Conservation (phyloP, 331 rosid genomes). For the Rhamnella rubrinervis region DNA sequence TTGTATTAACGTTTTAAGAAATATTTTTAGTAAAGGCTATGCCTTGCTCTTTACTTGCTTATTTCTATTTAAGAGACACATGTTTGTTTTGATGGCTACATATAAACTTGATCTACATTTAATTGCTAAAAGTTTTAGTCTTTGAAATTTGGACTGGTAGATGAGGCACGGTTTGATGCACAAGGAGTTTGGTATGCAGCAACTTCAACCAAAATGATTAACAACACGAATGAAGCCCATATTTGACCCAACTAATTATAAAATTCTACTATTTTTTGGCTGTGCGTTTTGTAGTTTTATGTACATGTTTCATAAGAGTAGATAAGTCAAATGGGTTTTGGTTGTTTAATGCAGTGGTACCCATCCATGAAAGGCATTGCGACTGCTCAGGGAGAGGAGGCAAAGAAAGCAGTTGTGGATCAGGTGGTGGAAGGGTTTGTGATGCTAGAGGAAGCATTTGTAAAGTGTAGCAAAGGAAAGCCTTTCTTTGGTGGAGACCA, state of each 20-base stretch:
- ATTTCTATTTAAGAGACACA: background rate
- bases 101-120: background rate
- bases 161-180: no score
- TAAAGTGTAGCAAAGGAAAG: conserved; percentile 45
- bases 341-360: conserved; percentile 24
- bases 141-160: no score
- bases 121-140: background rate
- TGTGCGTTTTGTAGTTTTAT: background rate
- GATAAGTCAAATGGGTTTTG: background rate
- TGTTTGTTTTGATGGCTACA: background rate
- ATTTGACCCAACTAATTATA: no score
- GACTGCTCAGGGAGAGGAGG: conserved; percentile 41
- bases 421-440: conserved; percentile 32
- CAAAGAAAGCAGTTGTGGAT: conserved; percentile 29
- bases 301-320: background rate
- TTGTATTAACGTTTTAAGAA: no score
- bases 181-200: no score
- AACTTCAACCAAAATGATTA: no score
- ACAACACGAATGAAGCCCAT: no score
- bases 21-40: no score
- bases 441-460: conserved; percentile 49
- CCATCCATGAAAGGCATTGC: conserved; percentile 8
- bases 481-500: conserved; percentile 49
- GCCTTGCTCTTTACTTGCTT: background rate
- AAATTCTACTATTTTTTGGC: no score